These are phyloP conservation scores for Plantago coronopus DNA, from an alignment of 305 asterid species.

Conservation along the genomic window DNA sequence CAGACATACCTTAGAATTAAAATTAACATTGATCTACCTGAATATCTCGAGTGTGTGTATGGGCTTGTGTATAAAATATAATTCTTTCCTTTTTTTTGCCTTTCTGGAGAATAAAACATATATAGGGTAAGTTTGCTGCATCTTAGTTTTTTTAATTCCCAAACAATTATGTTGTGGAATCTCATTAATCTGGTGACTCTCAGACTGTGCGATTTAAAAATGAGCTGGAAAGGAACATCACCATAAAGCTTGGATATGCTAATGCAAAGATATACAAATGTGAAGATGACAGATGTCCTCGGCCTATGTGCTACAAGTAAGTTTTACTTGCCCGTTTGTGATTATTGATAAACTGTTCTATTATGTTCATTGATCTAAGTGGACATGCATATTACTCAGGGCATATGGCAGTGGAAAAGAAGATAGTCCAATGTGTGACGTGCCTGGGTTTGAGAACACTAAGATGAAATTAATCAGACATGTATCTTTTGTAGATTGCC, in stretches of 20 bases:
- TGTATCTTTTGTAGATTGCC: conserved; percentile 96
- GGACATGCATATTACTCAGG: conserved; percentile 37
- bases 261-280: conserved; percentile 95
- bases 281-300: conserved; percentile 87
- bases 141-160: not conserved
- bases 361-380: conserved; percentile 17
- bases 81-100: not conserved
- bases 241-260: conserved; percentile 98
- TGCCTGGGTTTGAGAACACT: conserved; percentile 87
- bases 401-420: conserved; percentile 98
- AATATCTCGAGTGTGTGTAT: too few species aligned
- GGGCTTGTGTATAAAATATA: not conserved
- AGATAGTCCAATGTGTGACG: conserved; percentile 92
- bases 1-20: too few species aligned
- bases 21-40: too few species aligned
- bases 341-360: conserved; percentile 10
- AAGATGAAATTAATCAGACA: conserved; percentile 90
- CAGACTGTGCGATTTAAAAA: conserved; percentile 98
- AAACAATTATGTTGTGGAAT: not conserved
- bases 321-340: conserved; percentile 21
- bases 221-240: conserved; percentile 93
- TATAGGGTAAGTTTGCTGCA: not conserved
- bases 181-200: conserved; percentile 18
- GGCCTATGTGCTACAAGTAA: conserved; percentile 95
- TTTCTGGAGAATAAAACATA: not conserved